Percentiles rank a stretch among this genome's conserved stretches.
phyloP scores from a whole-genome alignment of 352 stramenopile genomes.

The Saprolegnia diclina region DNA sequence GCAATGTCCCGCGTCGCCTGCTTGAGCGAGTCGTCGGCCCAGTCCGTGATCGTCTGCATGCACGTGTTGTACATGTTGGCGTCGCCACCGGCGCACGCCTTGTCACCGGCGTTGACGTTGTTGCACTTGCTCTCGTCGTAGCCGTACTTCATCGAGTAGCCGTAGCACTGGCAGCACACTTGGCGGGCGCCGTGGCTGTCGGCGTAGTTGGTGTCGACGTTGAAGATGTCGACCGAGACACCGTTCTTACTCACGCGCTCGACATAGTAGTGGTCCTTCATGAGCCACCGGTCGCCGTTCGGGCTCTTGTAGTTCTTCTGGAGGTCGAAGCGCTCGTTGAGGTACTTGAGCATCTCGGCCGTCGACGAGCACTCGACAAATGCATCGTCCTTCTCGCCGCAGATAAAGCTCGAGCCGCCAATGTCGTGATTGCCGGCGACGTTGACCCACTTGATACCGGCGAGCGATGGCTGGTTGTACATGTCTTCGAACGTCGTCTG shows the following conservation, averaged over 20 bases:
- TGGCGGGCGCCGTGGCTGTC: constrained; percentile 80
- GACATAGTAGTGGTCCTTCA: constrained; percentile 72
- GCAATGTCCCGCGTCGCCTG: constrained; percentile 66
- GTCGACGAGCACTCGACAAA: constrained; percentile 40
- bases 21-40: constrained; percentile 67
- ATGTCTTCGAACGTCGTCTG: constrained; percentile 60
- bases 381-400: constrained; percentile 38
- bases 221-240: constrained; percentile 85
- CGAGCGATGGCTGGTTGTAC: constrained; percentile 48
- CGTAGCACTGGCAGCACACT: constrained; percentile 86
- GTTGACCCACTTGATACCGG: constrained; percentile 61
- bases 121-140: constrained; percentile 54
- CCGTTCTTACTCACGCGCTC: constrained; percentile 67
- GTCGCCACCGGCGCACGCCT: constrained; percentile 36
- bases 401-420: constrained; percentile 64
- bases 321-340: constrained; percentile 52
- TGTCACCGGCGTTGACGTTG: constrained; percentile 33
- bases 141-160: constrained; percentile 61
- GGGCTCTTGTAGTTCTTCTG: constrained; percentile 63
- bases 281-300: constrained; percentile 64
- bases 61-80: constrained; percentile 74
- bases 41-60: constrained; percentile 61
- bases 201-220: constrained; percentile 83
- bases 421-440: constrained; percentile 80
- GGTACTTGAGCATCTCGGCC: constrained; percentile 41